phyloP scores from a whole-genome alignment of 2,329 filamentous ascomycete species.

The Didymella pinodella region DNA sequence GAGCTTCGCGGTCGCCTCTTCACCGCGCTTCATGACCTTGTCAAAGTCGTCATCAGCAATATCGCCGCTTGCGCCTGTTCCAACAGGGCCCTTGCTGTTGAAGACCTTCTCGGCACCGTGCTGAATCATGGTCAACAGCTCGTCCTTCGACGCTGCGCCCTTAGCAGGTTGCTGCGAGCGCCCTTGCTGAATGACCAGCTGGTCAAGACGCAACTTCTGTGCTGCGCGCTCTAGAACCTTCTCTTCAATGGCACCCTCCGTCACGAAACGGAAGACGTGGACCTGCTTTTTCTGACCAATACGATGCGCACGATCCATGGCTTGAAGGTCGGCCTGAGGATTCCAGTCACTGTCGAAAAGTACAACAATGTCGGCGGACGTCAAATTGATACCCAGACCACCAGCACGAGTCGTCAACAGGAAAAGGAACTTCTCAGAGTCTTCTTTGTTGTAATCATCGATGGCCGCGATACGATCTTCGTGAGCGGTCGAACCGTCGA shows the following conservation, averaged over 20 bases:
- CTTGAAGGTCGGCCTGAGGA: conserved; percentile 95
- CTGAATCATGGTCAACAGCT: conserved; percentile 97
- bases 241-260: conserved; percentile 97
- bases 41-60: conserved; percentile 92
- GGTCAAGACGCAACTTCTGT: conserved; percentile 94
- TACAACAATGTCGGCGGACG: conserved; percentile 91
- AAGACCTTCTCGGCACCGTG: conserved; percentile 98
- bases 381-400: conserved; percentile 96
- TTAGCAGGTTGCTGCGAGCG: conserved; percentile 90
- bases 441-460: conserved; percentile 97
- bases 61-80: conserved; percentile 65
- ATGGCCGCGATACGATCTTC: conserved; percentile 98
- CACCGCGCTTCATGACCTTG: conserved; percentile 82
- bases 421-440: conserved; percentile 88
- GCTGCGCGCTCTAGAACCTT: conserved; percentile 96
- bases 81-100: conserved; percentile 72
- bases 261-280: conserved; percentile 94
- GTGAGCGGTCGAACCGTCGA: conserved; percentile 94
- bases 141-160: conserved; percentile 92
- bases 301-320: conserved; percentile 98
- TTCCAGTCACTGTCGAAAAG: conserved; percentile 99
- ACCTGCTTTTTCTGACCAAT: conserved; percentile 99
- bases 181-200: conserved; percentile 97
- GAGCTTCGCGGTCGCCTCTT: conserved; percentile 86
- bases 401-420: conserved; percentile 93